phyloP scores from a whole-genome alignment of 129 eudicot genomes.

The Chrysanthemum lavandulifolium region DNA sequence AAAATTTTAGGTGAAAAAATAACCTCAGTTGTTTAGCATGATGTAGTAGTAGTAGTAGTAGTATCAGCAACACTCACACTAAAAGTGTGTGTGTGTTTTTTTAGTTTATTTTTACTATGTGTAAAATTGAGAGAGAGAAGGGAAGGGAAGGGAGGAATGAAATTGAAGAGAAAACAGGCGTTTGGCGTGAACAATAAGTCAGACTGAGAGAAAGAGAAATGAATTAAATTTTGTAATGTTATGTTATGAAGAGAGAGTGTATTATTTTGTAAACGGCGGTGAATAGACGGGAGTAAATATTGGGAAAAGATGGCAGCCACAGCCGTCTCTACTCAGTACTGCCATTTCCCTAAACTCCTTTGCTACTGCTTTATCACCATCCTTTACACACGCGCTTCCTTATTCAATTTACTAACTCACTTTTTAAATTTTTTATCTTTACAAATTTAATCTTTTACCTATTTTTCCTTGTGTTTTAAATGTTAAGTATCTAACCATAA shows the following conservation, averaged over 20 bases:
- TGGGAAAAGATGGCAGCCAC: conserved; percentile 37
- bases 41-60: too few relatives aligned
- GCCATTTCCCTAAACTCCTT: conserved; percentile 43
- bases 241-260: conserved; percentile 57
- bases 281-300: conserved; percentile 59
- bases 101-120: too few relatives aligned
- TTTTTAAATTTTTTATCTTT: not conserved
- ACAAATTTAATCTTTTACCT: not conserved
- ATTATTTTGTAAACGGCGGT: conserved; percentile 64
- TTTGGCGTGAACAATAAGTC: conserved; percentile 87
- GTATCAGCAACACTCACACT: too few relatives aligned
- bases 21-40: too few relatives aligned
- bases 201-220: too few relatives aligned
- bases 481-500: too few relatives aligned
- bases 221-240: conserved; percentile 15
- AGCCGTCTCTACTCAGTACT: conserved; percentile 64
- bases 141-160: too few relatives aligned
- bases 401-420: not conserved
- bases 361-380: conserved; percentile 1
- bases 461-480: not conserved
- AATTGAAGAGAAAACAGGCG: conserved; percentile 64
- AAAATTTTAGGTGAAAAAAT: too few relatives aligned
- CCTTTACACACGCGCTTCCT: conserved; percentile 16
- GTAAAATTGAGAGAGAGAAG: not conserved
- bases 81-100: too few relatives aligned